Conservation (phyloP, 2,329 filamentous ascomycete species). For the Emmonsia crescens region DNA sequence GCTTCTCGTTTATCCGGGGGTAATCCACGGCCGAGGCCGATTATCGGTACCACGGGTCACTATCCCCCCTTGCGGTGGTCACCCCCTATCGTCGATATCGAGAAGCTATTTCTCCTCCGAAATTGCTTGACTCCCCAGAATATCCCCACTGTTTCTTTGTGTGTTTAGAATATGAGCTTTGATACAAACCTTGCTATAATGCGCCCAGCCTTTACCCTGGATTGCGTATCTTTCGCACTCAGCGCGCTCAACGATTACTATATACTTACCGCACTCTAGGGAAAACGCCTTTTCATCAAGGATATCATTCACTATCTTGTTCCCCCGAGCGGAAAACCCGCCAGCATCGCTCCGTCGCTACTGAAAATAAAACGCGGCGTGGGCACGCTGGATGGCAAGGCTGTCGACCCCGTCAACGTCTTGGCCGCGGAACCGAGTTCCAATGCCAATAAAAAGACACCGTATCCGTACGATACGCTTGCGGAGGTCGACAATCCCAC, state of each 20-base stretch:
- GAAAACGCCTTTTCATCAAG: slow-evolving; percentile 93
- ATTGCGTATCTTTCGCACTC: background rate
- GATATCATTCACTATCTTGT: slow-evolving; percentile 92
- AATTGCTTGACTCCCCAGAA: background rate
- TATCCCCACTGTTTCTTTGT: background rate
- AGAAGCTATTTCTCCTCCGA: background rate
- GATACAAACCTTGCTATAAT: background rate
- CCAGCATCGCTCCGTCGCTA: slow-evolving; percentile 70
- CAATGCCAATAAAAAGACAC: slow-evolving; percentile 24
- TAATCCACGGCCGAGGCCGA: slow-evolving; percentile 2
- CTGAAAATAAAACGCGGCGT: slow-evolving; percentile 48
- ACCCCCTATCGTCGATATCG: background rate
- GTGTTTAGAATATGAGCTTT: background rate
- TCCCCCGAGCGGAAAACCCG: slow-evolving; percentile 57
- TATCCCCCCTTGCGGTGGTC: background rate
- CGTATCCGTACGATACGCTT: slow-evolving; percentile 49
- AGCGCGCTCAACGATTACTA: slow-evolving; percentile 9
- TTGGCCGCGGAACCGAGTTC: slow-evolving; percentile 17
- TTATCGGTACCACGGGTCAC: background rate
- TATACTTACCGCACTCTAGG: slow-evolving; percentile 46
- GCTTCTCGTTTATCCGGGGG: slow-evolving; percentile 13
- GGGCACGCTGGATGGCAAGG: slow-evolving; percentile 35
- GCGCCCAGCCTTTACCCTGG: background rate
- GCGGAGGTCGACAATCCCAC: slow-evolving; percentile 68
- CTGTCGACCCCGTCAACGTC: slow-evolving; percentile 23